Base-by-base conservation (phyloP, 2,329 filamentous ascomycete species). In the Chaetoscypha palmicola region DNA sequence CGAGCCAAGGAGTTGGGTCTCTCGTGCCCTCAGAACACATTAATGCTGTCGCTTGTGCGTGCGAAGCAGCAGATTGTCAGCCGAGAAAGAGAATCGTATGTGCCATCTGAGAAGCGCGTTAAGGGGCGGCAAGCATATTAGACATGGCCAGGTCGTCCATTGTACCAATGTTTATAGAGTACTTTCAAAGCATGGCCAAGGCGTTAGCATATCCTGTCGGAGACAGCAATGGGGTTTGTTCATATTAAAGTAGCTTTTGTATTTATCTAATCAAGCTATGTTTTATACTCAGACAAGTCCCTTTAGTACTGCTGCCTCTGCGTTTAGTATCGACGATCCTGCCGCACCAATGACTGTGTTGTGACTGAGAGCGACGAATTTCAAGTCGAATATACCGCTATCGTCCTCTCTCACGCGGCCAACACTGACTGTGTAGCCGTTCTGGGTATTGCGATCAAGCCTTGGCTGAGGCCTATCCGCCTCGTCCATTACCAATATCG, bases 321-420 rank as follows among this genome's bases (percentile, higher is more conserved):
- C 89, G 60, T 97, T 97, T 57, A 97, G 67, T 66, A 97, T 95
- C 23, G 87, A 94, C 2, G 88, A 94, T 9, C 92, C 92, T n/a
- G 91, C 90, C 23, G 92, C 92, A 53, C 91, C 91, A 63, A 98
- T 91, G 44, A 98, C 85, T 49, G 91, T 86, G 61, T 86, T 86
- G 61, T 97, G 92, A 62, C 87, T 95, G 56, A 97, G 70, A 19
- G 89, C 88, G 50, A 92, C 90, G 66, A 97, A 97, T 65, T 94
- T 90, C 63, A 97, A 77, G 62, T 97, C 92, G 59, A 96, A 96
- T 53, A 95, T 83, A 16, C 86, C 87, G 51, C 82, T 85, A 56
- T 87, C 84, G 58, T 95, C 90, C 64, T 91, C 82, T 36, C 92
- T 72, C 21, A 60, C 77, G 20, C 91, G 77, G 5, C 91, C 91